These are phyloP conservation scores for Gamarada debralockiae DNA, from an alignment of 495 filamentous ascomycete species.

Conservation along the genomic window DNA sequence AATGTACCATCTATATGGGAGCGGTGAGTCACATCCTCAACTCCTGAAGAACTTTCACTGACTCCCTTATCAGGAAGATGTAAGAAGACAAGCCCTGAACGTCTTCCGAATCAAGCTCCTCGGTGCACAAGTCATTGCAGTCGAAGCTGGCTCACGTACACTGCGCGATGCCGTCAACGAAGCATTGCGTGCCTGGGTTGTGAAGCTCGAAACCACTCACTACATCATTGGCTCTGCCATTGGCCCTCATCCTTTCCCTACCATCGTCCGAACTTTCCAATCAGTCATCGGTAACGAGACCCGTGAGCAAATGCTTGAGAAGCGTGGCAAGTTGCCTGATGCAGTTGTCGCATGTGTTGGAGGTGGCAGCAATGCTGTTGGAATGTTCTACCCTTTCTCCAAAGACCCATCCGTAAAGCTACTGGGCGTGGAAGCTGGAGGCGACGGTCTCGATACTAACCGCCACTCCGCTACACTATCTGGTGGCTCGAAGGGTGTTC, in stretches of 20 bases:
- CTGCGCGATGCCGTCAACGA: conserved; percentile 96
- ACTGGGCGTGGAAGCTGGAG: conserved; percentile 93
- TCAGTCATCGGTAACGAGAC: conserved; percentile 91
- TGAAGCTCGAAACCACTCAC: conserved; percentile 81
- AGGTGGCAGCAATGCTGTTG: conserved; percentile 84
- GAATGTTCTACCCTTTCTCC: conserved; percentile 96
- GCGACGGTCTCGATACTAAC: conserved; percentile 83
- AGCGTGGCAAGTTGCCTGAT: conserved; percentile 84
- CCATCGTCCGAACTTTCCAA: conserved; percentile 94
- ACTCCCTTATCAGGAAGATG: conserved; percentile 58
- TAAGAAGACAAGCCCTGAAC: conserved; percentile 88
- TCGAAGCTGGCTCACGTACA: conserved; percentile 80
- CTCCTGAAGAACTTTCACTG: background rate
- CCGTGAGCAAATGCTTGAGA: conserved; percentile 68
- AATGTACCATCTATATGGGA: conserved; percentile 95
- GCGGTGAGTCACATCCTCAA: conserved; percentile 33
- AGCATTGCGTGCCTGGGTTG: conserved; percentile 84
- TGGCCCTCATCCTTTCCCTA: conserved; percentile 92
- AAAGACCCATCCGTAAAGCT: conserved; percentile 82
- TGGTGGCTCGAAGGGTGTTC: conserved; percentile 83
- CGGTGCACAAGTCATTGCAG: conserved; percentile 80
- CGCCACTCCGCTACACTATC: conserved; percentile 89
- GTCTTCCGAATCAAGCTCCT: conserved; percentile 97
- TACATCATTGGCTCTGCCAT: conserved; percentile 97
- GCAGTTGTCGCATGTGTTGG: conserved; percentile 96